Evolutionary conservation across 306 rosid genomes (phyloP), one percentile per base, ranked within the genome.

Genomic region (Sophora flavescens): DNA sequence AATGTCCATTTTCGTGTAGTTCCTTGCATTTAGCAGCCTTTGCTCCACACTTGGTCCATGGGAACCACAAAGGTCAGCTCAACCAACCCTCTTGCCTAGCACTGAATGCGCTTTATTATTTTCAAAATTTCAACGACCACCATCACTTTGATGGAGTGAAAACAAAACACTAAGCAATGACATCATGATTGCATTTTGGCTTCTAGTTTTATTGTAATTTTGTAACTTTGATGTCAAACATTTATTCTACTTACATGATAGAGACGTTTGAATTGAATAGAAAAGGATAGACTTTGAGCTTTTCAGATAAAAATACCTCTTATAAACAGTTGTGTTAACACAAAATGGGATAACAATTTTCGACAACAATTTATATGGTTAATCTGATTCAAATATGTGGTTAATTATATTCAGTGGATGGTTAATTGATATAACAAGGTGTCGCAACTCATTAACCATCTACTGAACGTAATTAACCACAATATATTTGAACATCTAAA

Each of bases 231-330:
- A 13, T 18, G 17, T 7, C 5, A 35, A 16, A 2, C 1, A 22
- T 22, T 22, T 22, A 22, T 22, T 22, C 22, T 22, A 4, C 3
- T 45, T 28, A 44, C n/a, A 75, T 62, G 12, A 8, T 15, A 63
- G 39, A 52, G 2, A 30, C 2, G 15, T 65, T 76, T 52, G 58
- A 76, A 54, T 66, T 54, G 80, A 66, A 54, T 28, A 0, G 9
- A 39, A 63, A 76, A 8, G 18, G 17, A 13, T 42, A 14, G 64
- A 65, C 3, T 52, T n/a, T 30, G 45, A 30, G 32, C 1, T 30
- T 30, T 30, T 3, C 32, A 30, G 32, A 30, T 30, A 30, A 30
- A 30, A 30, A 30, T 30, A 3, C 32, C 32, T 22, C 22, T 22
- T 22, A 22, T 22, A 22, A 22, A 22, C 1, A 22, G 22, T 22